These are phyloP conservation scores for Escovopsis sp. DNA, from an alignment of 2,329 filamentous ascomycete genomes.

Conservation along the genomic window DNA sequence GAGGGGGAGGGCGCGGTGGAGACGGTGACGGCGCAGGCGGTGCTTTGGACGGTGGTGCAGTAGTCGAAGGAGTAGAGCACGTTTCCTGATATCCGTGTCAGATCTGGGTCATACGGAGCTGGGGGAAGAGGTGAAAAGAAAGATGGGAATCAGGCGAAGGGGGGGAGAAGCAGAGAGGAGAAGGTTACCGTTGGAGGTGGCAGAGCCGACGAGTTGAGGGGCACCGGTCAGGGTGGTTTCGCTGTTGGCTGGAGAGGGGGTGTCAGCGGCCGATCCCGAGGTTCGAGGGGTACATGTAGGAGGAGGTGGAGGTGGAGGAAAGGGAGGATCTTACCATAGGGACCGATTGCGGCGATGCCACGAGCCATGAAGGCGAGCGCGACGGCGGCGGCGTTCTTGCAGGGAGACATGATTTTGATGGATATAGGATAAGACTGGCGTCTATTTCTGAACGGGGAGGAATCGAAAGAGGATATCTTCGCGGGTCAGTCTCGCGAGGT, in stretches of 20 bases:
- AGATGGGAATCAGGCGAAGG: not conserved
- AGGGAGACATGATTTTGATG: conserved; percentile 11
- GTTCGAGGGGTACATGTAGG: no score
- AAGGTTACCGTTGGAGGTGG: conserved; percentile 17
- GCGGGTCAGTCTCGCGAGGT: no score
- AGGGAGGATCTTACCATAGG: not conserved
- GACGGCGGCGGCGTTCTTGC: conserved; percentile 14
- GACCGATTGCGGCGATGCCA: conserved; percentile 2
- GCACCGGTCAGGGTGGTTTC: conserved; percentile 14
- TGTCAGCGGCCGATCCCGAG: conserved; percentile 1
- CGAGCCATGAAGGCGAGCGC: conserved; percentile 10
- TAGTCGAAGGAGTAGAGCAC: conserved; percentile 21
- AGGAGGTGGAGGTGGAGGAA: no score
- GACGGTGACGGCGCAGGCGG: conserved; percentile 17
- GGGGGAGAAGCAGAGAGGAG: not conserved
- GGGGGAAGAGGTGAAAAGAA: not conserved
- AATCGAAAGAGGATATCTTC: no score
- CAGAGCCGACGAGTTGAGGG: conserved; percentile 17
- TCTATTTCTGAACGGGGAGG: no score
- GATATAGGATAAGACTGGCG: no score
- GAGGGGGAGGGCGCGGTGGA: conserved; percentile 12
- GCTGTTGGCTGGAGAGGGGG: conserved; percentile 11
- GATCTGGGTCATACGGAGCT: no score
- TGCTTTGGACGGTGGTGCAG: conserved; percentile 20
- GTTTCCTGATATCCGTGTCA: conserved; percentile 12